Conservation (phyloP, 2,329 filamentous ascomycete species). For the Aspergillus spinulosporus region DNA sequence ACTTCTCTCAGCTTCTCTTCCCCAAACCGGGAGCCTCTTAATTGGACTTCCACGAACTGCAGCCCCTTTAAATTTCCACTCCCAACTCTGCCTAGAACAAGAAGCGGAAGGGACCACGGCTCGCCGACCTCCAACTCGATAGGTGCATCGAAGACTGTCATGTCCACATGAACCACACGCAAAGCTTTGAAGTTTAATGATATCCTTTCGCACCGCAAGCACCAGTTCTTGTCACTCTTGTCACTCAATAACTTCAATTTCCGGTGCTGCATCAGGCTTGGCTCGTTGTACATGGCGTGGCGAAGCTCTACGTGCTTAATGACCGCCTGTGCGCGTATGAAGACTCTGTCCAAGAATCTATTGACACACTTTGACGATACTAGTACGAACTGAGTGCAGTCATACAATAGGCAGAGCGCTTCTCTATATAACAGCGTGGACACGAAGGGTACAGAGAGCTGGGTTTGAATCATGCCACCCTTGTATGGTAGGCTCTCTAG, state of each 20-base stretch:
- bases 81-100: constrained; percentile 17
- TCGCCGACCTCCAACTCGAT: constrained; percentile 24
- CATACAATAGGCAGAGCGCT: constrained; percentile 65
- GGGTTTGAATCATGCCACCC: background rate
- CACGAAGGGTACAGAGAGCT: constrained; percentile 59
- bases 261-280: constrained; percentile 17
- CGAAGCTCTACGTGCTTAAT: constrained; percentile 38
- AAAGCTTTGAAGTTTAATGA: constrained; percentile 13
- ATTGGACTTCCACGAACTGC: constrained; percentile 19
- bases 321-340: constrained; percentile 59
- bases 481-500: background rate
- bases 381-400: constrained; percentile 28
- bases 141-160: constrained; percentile 24
- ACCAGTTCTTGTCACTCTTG: constrained; percentile 14
- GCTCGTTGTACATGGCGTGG: constrained; percentile 30
- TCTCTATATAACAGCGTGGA: constrained; percentile 64
- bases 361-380: constrained; percentile 16
- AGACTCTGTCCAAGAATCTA: constrained; percentile 44
- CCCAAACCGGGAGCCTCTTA: constrained; percentile 1
- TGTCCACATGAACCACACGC: constrained; percentile 21
- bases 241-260: constrained; percentile 26
- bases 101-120: constrained; percentile 25
- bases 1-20: constrained; percentile 17
- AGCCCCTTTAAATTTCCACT: constrained; percentile 2
- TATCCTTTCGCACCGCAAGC: constrained; percentile 21